These are phyloP conservation scores for Penicillium carneum DNA, from an alignment of 2,329 filamentous ascomycete species.

Conservation along the genomic window DNA sequence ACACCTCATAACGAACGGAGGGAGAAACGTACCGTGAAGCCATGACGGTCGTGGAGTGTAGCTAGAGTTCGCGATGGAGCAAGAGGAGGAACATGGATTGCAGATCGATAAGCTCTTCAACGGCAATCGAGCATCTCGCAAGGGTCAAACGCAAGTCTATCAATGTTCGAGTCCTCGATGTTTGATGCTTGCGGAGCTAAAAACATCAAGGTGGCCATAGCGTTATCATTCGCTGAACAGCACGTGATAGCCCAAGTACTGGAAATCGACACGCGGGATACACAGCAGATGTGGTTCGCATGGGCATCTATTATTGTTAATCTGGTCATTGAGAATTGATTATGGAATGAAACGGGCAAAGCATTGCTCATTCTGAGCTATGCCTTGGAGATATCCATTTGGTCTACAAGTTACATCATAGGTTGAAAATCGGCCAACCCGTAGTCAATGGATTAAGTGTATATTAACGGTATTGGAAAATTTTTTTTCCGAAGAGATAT, in stretches of 20 bases:
- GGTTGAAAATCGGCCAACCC: not conserved
- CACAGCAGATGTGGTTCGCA: not conserved
- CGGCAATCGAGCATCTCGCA: slow-evolving; percentile 22
- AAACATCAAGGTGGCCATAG: slow-evolving; percentile 38
- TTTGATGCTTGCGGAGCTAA: slow-evolving; percentile 32
- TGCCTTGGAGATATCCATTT: too few relatives aligned
- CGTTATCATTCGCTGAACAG: slow-evolving; percentile 20
- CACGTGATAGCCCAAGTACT: slow-evolving; percentile 31
- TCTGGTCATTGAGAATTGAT: not conserved
- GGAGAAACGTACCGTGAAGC: slow-evolving; percentile 45
- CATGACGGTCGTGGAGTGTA: slow-evolving; percentile 35
- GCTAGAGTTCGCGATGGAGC: not conserved
- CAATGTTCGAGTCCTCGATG: slow-evolving; percentile 21
- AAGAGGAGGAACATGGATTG: not conserved
- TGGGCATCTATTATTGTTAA: not conserved
- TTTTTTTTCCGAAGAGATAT: slow-evolving; percentile 11
- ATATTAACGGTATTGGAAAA: not conserved
- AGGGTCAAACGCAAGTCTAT: slow-evolving; percentile 4
- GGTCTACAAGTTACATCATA: slow-evolving; percentile 8
- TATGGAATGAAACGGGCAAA: not conserved
- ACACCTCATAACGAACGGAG: slow-evolving; percentile 8
- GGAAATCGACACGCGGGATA: not conserved
- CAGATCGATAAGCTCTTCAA: not conserved
- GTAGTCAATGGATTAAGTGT: not conserved
- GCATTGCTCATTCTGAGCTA: not conserved